phyloP scores from a whole-genome alignment of 2,329 filamentous ascomycete genomes.

The Pyrenophora graminea region DNA sequence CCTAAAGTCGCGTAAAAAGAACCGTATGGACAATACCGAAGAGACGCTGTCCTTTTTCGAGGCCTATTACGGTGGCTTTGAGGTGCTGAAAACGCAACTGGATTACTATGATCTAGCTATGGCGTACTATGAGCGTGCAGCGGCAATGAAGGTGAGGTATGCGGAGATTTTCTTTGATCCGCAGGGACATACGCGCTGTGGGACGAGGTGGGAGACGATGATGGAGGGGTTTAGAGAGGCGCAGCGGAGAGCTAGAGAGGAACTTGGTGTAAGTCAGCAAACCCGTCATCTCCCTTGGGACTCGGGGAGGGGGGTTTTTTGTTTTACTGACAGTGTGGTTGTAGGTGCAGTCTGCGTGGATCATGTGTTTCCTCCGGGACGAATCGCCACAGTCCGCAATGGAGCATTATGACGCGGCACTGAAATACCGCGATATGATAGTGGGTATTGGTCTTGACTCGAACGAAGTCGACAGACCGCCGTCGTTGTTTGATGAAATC shows the following conservation, averaged over 20 bases:
- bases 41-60: constrained; percentile 28
- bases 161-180: constrained; percentile 52
- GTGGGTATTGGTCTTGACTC: constrained; percentile 55
- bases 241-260: constrained; percentile 28
- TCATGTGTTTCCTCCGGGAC: constrained; percentile 53
- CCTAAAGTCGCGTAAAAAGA: constrained; percentile 5
- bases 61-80: constrained; percentile 29
- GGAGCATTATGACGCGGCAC: constrained; percentile 44
- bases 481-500: not conserved
- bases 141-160: constrained; percentile 48
- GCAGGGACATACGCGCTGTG: constrained; percentile 49
- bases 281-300: too few relatives aligned
- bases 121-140: constrained; percentile 43
- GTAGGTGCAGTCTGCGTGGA: constrained; percentile 37
- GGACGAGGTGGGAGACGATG: constrained; percentile 38
- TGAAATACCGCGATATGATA: constrained; percentile 46
- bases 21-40: constrained; percentile 18
- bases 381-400: constrained; percentile 35
- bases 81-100: constrained; percentile 40
- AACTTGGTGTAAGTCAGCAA: constrained; percentile 1
- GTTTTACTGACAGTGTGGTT: too few relatives aligned
- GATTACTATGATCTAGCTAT: constrained; percentile 51
- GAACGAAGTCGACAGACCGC: constrained; percentile 49
- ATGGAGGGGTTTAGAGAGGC: constrained; percentile 37
- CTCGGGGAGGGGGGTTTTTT: too few relatives aligned